Percentiles rank a stretch among this genome's conserved stretches.
Conservation (phyloP, 2,329 filamentous ascomycete species). For the Cercospora zeae-maydis region DNA sequence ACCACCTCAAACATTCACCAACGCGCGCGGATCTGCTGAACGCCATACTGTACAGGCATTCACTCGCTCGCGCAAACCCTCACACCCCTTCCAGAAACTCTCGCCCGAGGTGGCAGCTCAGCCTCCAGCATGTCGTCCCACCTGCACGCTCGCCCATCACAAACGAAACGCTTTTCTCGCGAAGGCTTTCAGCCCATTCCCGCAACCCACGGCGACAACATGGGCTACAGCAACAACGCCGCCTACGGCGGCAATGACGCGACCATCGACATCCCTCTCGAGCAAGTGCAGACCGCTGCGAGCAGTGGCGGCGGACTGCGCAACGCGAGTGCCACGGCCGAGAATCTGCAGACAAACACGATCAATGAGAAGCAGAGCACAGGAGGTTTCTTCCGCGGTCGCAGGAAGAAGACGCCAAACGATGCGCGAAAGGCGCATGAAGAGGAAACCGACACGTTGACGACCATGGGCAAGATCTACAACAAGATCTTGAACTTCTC, state of each 20-base stretch:
- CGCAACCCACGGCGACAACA: constrained; percentile 21
- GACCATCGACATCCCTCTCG: constrained; percentile 61
- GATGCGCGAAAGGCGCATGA: constrained; percentile 35
- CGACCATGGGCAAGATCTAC: constrained; percentile 58
- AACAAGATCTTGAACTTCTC: constrained; percentile 60
- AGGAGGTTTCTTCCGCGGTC: constrained; percentile 40
- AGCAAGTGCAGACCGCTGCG: constrained; percentile 49
- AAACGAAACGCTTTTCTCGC: constrained; percentile 31
- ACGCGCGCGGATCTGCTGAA: background rate
- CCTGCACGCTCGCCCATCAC: constrained; percentile 18
- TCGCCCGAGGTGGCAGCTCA: background rate
- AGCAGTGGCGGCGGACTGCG: constrained; percentile 43
- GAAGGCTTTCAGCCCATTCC: constrained; percentile 31
- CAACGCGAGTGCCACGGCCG: constrained; percentile 39
- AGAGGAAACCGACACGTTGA: constrained; percentile 55
- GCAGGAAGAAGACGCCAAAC: constrained; percentile 36
- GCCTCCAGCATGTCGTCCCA: constrained; percentile 19
- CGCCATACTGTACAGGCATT: background rate
- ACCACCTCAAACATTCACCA: background rate
- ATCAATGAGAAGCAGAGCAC: constrained; percentile 34
- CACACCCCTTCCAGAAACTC: background rate
- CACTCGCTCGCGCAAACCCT: background rate
- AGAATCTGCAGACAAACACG: constrained; percentile 28
- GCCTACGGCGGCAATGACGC: constrained; percentile 55
- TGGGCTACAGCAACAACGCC: constrained; percentile 44